Conservation (phyloP, 169 alveolate genomes). For the Plasmodium coatneyi region DNA sequence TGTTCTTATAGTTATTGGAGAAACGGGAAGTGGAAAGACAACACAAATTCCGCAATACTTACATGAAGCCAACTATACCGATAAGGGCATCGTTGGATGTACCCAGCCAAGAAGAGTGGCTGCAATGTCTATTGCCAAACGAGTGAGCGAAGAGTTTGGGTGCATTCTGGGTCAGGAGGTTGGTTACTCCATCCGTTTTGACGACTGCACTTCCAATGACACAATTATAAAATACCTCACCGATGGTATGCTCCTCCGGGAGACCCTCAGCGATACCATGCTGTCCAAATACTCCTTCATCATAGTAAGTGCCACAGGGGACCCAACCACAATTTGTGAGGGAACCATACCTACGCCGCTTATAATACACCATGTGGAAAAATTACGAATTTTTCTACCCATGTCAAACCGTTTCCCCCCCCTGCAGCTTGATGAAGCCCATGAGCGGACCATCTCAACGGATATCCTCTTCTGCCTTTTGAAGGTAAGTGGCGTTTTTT, state of each 20-base stretch:
- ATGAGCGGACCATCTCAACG: conserved; percentile 99
- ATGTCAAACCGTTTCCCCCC: not conserved
- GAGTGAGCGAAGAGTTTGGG: conserved; percentile 99
- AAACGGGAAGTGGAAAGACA: conserved; percentile 99
- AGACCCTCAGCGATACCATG: conserved; percentile 94
- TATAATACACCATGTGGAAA: not conserved
- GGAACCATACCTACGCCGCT: not conserved
- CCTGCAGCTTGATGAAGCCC: conserved; percentile 98
- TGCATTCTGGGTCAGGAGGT: conserved; percentile 98
- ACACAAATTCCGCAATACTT: conserved; percentile 97
- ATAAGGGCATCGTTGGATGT: conserved; percentile 94
- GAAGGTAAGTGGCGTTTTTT: conserved; percentile 83
- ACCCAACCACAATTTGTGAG: not conserved
- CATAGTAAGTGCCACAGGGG: conserved; percentile 78
- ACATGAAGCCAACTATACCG: conserved; percentile 93
- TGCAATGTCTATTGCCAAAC: conserved; percentile 96
- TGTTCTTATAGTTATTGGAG: conserved; percentile 98
- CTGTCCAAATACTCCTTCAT: conserved; percentile 94
- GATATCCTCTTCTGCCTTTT: conserved; percentile 98
- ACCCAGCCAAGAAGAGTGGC: conserved; percentile 99
- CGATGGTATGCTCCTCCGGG: conserved; percentile 99
- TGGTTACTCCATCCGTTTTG: conserved; percentile 97
- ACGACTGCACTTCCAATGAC: conserved; percentile 96
- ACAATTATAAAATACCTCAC: conserved; percentile 99
- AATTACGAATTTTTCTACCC: not conserved